phyloP scores from a whole-genome alignment of 179 eudicot genomes.

The Silene noctiflora region DNA sequence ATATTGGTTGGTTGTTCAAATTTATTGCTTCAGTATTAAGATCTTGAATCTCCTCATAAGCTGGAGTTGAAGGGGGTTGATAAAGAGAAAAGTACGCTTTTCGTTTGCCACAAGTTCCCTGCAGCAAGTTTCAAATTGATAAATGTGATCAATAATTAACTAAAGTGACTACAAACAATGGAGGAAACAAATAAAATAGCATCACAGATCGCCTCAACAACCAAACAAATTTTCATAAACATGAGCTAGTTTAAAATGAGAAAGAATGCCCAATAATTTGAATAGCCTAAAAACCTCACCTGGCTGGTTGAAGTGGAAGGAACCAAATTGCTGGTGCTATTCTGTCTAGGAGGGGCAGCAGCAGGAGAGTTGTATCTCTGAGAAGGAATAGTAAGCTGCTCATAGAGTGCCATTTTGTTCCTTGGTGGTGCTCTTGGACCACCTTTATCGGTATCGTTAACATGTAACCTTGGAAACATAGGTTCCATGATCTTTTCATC shows the following conservation, averaged over 20 bases:
- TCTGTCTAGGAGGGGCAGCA: slow-evolving; percentile 27
- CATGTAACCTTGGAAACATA: slow-evolving; percentile 85
- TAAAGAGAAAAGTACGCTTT: slow-evolving; percentile 41
- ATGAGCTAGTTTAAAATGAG: not conserved
- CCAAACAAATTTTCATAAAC: not conserved
- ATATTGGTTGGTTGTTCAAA: slow-evolving; percentile 30
- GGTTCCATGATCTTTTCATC: slow-evolving; percentile 69
- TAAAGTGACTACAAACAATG: not conserved
- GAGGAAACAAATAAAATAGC: not conserved
- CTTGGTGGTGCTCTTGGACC: slow-evolving; percentile 95
- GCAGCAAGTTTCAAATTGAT: slow-evolving; percentile 26
- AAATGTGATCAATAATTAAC: not conserved
- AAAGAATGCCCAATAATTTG: slow-evolving; percentile 9
- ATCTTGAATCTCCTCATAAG: slow-evolving; percentile 42
- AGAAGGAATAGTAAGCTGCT: slow-evolving; percentile 75
- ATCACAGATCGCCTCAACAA: not conserved
- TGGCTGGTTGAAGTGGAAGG: slow-evolving; percentile 48
- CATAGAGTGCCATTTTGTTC: slow-evolving; percentile 94
- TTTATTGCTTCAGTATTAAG: slow-evolving; percentile 35
- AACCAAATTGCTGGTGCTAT: slow-evolving; percentile 22
- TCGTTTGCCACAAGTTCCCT: slow-evolving; percentile 59
- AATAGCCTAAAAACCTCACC: slow-evolving; percentile 31
- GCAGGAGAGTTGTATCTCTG: slow-evolving; percentile 54
- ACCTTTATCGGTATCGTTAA: slow-evolving; percentile 83
- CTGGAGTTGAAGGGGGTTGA: slow-evolving; percentile 32